Evolutionary conservation across 73 alveolate genomes (phyloP), one percentile per base, ranked within the genome.

Genomic region (Symbiodinium pilosum): DNA sequence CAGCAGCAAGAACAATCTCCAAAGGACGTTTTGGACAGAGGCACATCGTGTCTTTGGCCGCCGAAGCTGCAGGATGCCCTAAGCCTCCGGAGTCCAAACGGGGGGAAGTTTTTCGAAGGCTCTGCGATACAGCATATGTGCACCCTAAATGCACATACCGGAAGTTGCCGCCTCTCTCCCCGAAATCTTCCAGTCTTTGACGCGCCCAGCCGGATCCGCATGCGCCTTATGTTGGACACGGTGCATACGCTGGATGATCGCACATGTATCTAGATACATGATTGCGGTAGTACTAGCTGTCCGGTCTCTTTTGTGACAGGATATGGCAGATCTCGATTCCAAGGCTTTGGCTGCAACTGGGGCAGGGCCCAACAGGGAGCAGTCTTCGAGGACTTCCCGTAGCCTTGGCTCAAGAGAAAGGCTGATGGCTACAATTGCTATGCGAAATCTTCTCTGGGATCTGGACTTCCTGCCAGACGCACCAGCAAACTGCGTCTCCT

Each of bases 401-500:
- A 87, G 44, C 94, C 94, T 87, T 52, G 39, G 26, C 26, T 30
- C 26, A 30, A 4, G 26, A 21, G n/a, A 30, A 4, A 8, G 34
- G 36, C 84, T 32, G 84, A 28, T 2, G 16, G 84, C 26, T 21
- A 20, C 30, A 4, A 40, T 14, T 28, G 84, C 84, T 2, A 32
- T 69, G n/a, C n/a, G n/a, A n/a, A n/a, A n/a, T n/a, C n/a, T 24
- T 28, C 56, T 86, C 39, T 30, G 47, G 85, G 86, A 43, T 24
- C 9, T 71, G 24, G 1, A 42, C 97, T 91, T 91, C n/a, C 97
- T 68, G 54, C 51, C 97, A 14, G 97, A 91, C 7, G 97, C 97
- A 28, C 97, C 97, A 36, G 97, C 97, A 71, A 91, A 91, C 43
- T 91, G 81, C 2, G 97, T 91, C 97, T 91, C 97, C 97, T 91